These are phyloP conservation scores for Ceratocystis harringtonii DNA, from an alignment of 2,329 filamentous ascomycete genomes.

Conservation along the genomic window DNA sequence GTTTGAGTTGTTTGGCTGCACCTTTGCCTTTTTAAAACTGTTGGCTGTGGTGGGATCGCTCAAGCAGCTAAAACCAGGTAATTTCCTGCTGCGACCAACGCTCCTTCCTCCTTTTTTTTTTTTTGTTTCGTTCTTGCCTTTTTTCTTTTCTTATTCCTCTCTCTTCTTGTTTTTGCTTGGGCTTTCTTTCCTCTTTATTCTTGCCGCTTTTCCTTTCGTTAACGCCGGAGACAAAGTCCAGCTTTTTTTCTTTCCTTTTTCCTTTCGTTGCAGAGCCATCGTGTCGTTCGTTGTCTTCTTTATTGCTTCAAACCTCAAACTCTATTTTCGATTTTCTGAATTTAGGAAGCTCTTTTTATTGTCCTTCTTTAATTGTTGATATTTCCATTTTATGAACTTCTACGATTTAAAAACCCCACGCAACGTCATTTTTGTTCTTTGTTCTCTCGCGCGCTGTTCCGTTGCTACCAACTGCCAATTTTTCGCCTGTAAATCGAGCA, in stretches of 20 bases:
- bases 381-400: not conserved
- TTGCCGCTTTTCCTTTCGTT: not conserved
- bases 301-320: conserved; percentile 6
- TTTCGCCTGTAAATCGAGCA: no score
- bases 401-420: conserved; percentile 1
- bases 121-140: conserved; percentile 3
- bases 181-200: not conserved
- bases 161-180: not conserved
- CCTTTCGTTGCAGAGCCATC: not conserved
- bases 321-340: conserved; percentile 19
- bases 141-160: conserved; percentile 6
- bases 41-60: not conserved
- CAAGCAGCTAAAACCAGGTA: conserved; percentile 6
- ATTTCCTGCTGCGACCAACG: not conserved
- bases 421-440: not conserved
- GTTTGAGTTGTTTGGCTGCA: not conserved
- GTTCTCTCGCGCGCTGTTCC: not conserved
- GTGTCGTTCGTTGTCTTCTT: not conserved
- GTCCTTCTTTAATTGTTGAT: not conserved
- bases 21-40: not conserved
- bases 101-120: conserved; percentile 8
- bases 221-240: not conserved
- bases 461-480: not conserved
- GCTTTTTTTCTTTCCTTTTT: not conserved
- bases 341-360: conserved; percentile 13